Evolutionary conservation across 495 filamentous ascomycete genomes (phyloP).

Genomic region (Penicillium argentinense): DNA sequence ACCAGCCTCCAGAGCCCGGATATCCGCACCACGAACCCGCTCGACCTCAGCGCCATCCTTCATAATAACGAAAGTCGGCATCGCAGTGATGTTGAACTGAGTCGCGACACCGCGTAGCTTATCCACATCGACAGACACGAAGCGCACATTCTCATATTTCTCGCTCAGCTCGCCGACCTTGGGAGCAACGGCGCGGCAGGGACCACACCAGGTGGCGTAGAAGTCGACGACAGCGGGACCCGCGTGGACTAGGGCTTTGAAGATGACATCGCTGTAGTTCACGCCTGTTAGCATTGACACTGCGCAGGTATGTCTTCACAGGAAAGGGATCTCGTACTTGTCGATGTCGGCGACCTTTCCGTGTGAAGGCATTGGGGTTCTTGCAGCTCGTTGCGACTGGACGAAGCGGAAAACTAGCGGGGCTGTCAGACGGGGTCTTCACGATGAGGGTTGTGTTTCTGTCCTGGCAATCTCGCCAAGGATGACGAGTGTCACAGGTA

Average conservation of each 20-base stretch:
- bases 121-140: constrained; percentile 89
- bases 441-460: not conserved
- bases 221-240: constrained; percentile 29
- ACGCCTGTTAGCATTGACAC: constrained; percentile 12
- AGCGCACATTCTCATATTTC: constrained; percentile 56
- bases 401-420: constrained; percentile 20
- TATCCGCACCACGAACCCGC: constrained; percentile 76
- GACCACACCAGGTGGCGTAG: constrained; percentile 32
- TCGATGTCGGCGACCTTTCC: constrained; percentile 30
- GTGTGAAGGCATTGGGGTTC: constrained; percentile 23
- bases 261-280: constrained; percentile 25
- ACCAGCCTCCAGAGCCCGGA: constrained; percentile 52
- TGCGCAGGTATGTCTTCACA: too few relatives aligned
- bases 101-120: constrained; percentile 67
- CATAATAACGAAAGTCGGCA: constrained; percentile 87
- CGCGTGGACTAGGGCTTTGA: constrained; percentile 28
- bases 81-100: constrained; percentile 75
- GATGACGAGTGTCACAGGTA: not conserved
- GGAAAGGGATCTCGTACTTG: constrained; percentile 29
- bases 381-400: constrained; percentile 11
- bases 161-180: constrained; percentile 30
- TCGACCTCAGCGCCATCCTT: constrained; percentile 63
- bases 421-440: not conserved
- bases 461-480: not conserved
- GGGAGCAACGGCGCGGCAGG: constrained; percentile 27